Conservation (phyloP, 2,329 filamentous ascomycete species). For the Bretziella fagacearum region DNA sequence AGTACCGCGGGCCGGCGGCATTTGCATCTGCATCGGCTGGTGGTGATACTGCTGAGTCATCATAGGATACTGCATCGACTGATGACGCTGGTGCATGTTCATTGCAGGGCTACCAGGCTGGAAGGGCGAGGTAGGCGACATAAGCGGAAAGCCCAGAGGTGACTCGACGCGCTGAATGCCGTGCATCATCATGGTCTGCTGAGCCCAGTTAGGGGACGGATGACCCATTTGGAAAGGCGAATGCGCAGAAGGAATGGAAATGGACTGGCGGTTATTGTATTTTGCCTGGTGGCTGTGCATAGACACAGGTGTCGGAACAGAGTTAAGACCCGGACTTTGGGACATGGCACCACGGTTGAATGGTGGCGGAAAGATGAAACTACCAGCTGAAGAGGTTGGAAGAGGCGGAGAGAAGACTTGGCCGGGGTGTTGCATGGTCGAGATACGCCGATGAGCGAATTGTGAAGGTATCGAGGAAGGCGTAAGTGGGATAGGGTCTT, state of each 20-base stretch:
- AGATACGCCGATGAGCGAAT: constrained; percentile 17
- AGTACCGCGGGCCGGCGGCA: constrained; percentile 32
- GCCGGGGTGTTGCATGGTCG: constrained; percentile 57
- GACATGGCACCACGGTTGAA: constrained; percentile 46
- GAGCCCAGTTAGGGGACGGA: constrained; percentile 44
- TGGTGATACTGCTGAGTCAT: constrained; percentile 33
- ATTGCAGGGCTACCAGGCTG: constrained; percentile 26
- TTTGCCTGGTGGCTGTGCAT: constrained; percentile 43
- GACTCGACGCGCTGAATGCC: constrained; percentile 41
- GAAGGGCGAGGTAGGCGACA: constrained; percentile 47
- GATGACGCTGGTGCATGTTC: constrained; percentile 37
- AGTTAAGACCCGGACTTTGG: constrained; percentile 45
- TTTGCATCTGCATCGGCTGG: constrained; percentile 27
- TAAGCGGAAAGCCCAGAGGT: constrained; percentile 42
- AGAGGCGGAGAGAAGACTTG: constrained; percentile 72
- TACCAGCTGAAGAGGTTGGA: constrained; percentile 44
- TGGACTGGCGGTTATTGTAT: constrained; percentile 55
- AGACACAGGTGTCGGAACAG: constrained; percentile 55
- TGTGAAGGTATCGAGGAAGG: constrained; percentile 9
- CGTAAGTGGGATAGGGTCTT: constrained; percentile 42
- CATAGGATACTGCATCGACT: constrained; percentile 41
- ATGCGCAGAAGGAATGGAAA: constrained; percentile 44
- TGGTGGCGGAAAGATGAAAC: constrained; percentile 37
- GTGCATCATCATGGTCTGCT: constrained; percentile 37
- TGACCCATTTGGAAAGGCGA: constrained; percentile 54